A percentile compares a stretch with the other conserved stretches of the same genome.
These are phyloP conservation scores for Xylaria multiplex DNA, from an alignment of 2,329 filamentous ascomycete species.

Conservation along the genomic window DNA sequence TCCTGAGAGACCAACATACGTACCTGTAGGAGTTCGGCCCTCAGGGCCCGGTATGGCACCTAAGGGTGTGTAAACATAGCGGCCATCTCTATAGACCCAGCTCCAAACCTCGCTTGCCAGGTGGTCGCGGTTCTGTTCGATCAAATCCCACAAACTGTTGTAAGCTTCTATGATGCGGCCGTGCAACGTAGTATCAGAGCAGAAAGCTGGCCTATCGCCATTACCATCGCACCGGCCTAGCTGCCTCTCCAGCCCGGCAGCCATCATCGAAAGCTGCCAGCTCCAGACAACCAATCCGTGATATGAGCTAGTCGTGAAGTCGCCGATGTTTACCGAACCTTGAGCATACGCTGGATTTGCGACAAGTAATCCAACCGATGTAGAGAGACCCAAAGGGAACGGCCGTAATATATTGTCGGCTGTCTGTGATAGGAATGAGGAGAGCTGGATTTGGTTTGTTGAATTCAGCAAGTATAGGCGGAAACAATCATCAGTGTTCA, in stretches of 20 bases:
- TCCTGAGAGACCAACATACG: conserved; percentile 20
- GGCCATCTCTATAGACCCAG: conserved; percentile 63
- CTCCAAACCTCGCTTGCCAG: conserved; percentile 71
- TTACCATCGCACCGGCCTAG: conserved; percentile 60
- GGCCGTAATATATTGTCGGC: conserved; percentile 66
- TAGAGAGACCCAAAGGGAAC: conserved; percentile 69
- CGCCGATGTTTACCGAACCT: conserved; percentile 57
- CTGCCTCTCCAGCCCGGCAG: conserved; percentile 66
- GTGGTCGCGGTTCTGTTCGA: conserved; percentile 63
- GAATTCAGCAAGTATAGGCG: conserved; percentile 70
- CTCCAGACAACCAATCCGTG: conserved; percentile 73
- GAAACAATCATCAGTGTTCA: conserved; percentile 73
- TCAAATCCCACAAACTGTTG: conserved; percentile 68
- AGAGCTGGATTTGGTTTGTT: conserved; percentile 66
- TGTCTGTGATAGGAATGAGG: conserved; percentile 64
- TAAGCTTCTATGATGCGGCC: conserved; percentile 62
- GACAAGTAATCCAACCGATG: conserved; percentile 65
- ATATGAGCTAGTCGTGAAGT: conserved; percentile 67
- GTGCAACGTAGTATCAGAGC: conserved; percentile 55
- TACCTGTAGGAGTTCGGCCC: conserved; percentile 53
- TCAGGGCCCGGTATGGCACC: conserved; percentile 60
- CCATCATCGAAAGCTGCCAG: conserved; percentile 74
- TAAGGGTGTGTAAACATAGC: conserved; percentile 61
- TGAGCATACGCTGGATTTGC: conserved; percentile 69
- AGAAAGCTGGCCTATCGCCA: conserved; percentile 59